These are phyloP conservation scores for Cladorrhinum sp. DNA, from an alignment of 2,329 filamentous ascomycete species.

Conservation along the genomic window DNA sequence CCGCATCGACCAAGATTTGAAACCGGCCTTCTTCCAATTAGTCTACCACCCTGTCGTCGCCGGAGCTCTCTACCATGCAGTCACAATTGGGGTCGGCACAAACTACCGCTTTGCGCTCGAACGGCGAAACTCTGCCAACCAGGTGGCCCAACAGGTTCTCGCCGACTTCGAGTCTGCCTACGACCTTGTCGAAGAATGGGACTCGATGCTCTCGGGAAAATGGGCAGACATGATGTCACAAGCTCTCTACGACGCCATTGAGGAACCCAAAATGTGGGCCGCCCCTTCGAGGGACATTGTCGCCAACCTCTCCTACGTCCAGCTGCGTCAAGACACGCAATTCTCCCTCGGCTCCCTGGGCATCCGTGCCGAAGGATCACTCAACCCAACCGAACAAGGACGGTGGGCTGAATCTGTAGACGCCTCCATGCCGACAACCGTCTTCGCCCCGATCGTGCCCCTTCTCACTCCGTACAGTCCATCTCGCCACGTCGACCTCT, in stretches of 20 bases:
- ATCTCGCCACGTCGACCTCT: constrained; percentile 35
- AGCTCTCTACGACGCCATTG: constrained; percentile 40
- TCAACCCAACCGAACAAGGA: constrained; percentile 27
- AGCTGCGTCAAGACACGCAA: constrained; percentile 40
- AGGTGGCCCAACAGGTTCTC: constrained; percentile 43
- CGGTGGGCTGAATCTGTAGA: constrained; percentile 21
- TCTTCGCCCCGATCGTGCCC: constrained; percentile 26
- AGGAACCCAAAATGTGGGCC: constrained; percentile 53
- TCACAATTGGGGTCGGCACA: constrained; percentile 16
- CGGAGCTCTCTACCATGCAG: constrained; percentile 12
- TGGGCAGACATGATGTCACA: constrained; percentile 52
- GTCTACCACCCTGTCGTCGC: constrained; percentile 53
- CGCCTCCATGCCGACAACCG: constrained; percentile 29
- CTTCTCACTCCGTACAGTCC: constrained; percentile 34
- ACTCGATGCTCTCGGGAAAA: constrained; percentile 50
- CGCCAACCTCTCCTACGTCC: constrained; percentile 50
- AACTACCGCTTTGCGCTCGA: constrained; percentile 56
- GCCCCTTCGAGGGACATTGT: constrained; percentile 55
- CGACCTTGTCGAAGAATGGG: constrained; percentile 48
- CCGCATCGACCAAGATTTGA: constrained; percentile 40
- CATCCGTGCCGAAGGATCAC: constrained; percentile 22
- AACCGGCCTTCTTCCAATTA: constrained; percentile 58
- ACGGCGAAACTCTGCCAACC: constrained; percentile 55
- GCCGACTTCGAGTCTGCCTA: constrained; percentile 50
- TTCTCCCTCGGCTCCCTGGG: constrained; percentile 19